phyloP scores from a whole-genome alignment of 2,329 filamentous ascomycete genomes.

The Botrytis fabae region DNA sequence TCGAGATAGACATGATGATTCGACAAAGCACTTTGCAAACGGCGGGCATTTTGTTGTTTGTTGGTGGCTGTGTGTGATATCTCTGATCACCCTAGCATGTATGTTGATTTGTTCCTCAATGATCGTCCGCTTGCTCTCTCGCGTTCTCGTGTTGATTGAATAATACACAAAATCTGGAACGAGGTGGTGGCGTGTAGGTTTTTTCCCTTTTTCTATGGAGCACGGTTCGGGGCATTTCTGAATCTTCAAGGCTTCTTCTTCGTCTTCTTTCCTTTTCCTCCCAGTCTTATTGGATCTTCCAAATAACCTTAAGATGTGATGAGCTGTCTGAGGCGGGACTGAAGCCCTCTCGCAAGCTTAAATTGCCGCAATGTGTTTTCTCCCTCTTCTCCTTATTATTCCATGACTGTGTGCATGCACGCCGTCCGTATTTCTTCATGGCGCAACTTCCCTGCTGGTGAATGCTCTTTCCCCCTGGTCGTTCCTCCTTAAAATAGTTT shows the following conservation, averaged over 20 bases:
- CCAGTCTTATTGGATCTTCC: neutral
- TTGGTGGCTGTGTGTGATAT: slow-evolving; percentile 1
- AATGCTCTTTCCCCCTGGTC: neutral
- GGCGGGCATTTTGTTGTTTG: neutral
- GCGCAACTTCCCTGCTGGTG: neutral
- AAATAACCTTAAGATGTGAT: neutral
- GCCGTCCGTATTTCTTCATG: neutral
- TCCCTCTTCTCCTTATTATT: neutral
- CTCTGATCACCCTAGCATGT: neutral
- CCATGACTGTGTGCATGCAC: neutral
- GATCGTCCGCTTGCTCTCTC: slow-evolving; percentile 12
- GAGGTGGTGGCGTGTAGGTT: neutral
- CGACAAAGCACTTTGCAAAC: neutral
- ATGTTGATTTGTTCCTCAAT: neutral
- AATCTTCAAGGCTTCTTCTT: neutral
- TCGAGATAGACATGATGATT: neutral
- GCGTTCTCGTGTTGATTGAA: slow-evolving; percentile 15
- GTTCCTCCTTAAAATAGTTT: slow-evolving; percentile 14
- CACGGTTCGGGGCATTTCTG: neutral
- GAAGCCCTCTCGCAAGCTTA: neutral
- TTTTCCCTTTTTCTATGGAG: neutral
- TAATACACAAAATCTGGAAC: neutral
- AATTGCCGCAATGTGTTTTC: neutral
- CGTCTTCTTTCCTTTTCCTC: neutral
- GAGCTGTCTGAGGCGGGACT: neutral